Evolutionary conservation across 1,284 basidiomycete species (phyloP), one percentile per base, ranked within the genome.

Genomic region (Ceratorhiza oryzae-sativae): DNA sequence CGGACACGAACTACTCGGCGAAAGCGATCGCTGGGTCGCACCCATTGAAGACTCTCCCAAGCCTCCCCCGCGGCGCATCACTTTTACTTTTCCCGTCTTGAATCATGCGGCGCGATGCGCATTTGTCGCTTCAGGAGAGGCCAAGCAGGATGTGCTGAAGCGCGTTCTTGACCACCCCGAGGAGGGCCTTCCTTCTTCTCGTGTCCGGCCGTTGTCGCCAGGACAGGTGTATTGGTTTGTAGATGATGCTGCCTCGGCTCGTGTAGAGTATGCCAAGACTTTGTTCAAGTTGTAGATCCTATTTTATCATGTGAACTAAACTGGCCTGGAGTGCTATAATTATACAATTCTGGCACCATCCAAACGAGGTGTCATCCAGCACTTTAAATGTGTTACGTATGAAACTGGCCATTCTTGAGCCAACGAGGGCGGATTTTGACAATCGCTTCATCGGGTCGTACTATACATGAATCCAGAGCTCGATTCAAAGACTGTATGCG

Each of bases 21-120:
- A 98, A 82, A 87, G 86, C 72, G 93, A 94, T 79, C 86, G 94
- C 71, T 99, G 97, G 97, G 93, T 99, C 15, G 96, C 96, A 0
- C 93, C 90, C 80, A 86, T 99, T 77, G 89, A 93, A 62, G 94
- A 98, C 82, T 92, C 91, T 67, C 97, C 97, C 46, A 98, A 99
- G 81, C 94, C 94, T 0, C 97, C 97, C n/a, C 84, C 89, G 18
- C 88, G 86, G 77, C 87, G 97, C 73, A 92, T 98, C 81, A 97
- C 95, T 9, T 84, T 98, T 77, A 97, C 94, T 49, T 92, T 88
- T 79, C 94, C 93, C 53, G 95, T 97, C 74, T 88, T 98, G 77
- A 97, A 97, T 80, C 95, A 97, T 80, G 95, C 96, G 15, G 83
- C 87, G 60, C 86, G 91, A 73, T 87, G 95, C 73, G 96, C 88